Conservation (phyloP, 768 basidiomycete genomes). For the Suillus subalutaceus region DNA sequence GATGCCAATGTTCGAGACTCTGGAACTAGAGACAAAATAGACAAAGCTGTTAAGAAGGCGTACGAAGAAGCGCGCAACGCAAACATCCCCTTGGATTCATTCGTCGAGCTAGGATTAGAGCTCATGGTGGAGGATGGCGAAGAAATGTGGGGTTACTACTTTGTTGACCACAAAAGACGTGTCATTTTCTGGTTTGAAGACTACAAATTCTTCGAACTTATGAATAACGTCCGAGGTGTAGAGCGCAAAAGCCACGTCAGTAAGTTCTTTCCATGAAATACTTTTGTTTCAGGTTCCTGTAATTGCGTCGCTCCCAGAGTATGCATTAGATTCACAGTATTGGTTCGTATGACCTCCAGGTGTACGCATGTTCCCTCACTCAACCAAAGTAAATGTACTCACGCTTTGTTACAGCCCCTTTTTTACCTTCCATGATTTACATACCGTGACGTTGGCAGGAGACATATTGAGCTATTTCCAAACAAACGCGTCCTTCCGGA, state of each 20-base stretch:
- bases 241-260: constrained; percentile 43
- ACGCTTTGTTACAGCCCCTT: background rate
- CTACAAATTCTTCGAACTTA: constrained; percentile 33
- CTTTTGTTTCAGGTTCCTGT: background rate
- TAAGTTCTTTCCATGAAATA: constrained; percentile 24
- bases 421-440: background rate
- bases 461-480: constrained; percentile 13
- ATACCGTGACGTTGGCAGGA: background rate
- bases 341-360: constrained; percentile 20
- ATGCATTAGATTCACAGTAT: constrained; percentile 30
- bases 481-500: constrained; percentile 24
- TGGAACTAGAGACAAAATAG: background rate
- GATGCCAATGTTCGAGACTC: constrained; percentile 10
- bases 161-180: constrained; percentile 44
- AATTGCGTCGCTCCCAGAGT: constrained; percentile 14
- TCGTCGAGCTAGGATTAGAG: constrained; percentile 14
- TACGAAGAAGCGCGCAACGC: background rate
- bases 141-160: constrained; percentile 41
- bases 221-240: constrained; percentile 41
- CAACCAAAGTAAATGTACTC: background rate
- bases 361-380: background rate
- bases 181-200: constrained; percentile 52
- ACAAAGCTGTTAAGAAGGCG: background rate
- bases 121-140: background rate
- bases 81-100: background rate